A percentile compares a stretch with the other conserved stretches of the same genome.
phyloP scores from a whole-genome alignment of 371 early-diverging fungal species.

The Mortierella sp. region DNA sequence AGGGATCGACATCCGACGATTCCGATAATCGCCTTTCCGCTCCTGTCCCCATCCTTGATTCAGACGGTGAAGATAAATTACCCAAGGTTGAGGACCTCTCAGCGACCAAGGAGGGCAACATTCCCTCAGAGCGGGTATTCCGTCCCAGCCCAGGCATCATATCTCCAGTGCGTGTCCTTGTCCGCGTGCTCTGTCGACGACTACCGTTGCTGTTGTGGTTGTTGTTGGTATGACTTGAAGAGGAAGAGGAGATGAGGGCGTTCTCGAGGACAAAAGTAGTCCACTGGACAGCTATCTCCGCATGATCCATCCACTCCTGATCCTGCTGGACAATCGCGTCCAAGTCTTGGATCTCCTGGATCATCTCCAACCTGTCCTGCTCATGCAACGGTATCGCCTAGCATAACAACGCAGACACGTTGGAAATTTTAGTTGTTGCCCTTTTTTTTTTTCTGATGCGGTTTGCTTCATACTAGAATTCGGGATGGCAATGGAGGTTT shows the following conservation, averaged over 20 bases:
- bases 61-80: neutral
- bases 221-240: neutral
- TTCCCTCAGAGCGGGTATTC: conserved; percentile 15
- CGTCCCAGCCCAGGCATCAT: neutral
- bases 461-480: neutral
- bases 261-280: conserved; percentile 27
- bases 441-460: neutral
- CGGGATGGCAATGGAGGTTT: too few species aligned
- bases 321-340: conserved; percentile 24
- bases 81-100: neutral
- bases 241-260: conserved; percentile 16
- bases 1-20: neutral
- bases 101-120: neutral
- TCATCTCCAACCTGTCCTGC: conserved; percentile 29
- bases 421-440: neutral
- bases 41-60: neutral
- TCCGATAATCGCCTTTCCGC: neutral
- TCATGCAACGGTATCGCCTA: conserved; percentile 45
- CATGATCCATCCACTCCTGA: conserved; percentile 31
- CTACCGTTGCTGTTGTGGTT: neutral
- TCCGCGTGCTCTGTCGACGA: neutral
- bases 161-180: neutral
- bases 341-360: conserved; percentile 33
- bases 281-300: conserved; percentile 26
- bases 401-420: neutral